phyloP scores from a whole-genome alignment of 148 eudicot species.

The Arctostaphylos glauca region DNA sequence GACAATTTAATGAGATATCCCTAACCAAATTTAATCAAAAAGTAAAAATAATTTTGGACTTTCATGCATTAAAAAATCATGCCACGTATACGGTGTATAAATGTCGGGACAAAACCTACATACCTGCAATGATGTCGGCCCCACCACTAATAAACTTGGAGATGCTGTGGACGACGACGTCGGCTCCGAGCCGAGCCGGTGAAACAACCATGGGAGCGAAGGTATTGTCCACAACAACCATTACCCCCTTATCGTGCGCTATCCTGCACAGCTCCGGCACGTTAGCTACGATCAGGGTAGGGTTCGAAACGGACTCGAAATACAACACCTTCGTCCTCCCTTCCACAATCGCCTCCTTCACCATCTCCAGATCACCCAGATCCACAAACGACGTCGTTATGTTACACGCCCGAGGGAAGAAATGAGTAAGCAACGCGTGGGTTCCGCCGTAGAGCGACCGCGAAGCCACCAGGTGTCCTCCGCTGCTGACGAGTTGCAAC shows the following conservation, averaged over 20 bases:
- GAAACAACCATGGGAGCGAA: constrained; percentile 89
- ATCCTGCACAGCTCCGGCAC: constrained; percentile 62
- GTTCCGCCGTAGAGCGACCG: constrained; percentile 82
- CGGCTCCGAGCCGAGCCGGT: constrained; percentile 89
- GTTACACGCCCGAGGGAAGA: constrained; percentile 65
- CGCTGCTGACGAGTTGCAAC: constrained; percentile 71
- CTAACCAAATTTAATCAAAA: too few species aligned
- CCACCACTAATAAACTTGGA: constrained; percentile 92
- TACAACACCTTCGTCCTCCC: constrained; percentile 73
- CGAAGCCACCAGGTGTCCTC: constrained; percentile 82
- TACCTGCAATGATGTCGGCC: constrained; percentile 94
- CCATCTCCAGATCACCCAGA: constrained; percentile 41
- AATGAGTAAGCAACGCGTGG: constrained; percentile 75
- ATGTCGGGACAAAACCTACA: not conserved
- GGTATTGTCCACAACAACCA: constrained; percentile 84
- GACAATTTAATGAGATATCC: too few species aligned
- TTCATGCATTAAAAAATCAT: constrained; percentile 1
- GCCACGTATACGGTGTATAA: constrained; percentile 26
- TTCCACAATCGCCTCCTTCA: constrained; percentile 46
- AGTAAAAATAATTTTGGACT: not conserved
- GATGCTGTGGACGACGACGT: constrained; percentile 88
- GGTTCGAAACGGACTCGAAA: constrained; percentile 83
- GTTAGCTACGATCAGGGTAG: constrained; percentile 77
- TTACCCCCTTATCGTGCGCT: constrained; percentile 67
- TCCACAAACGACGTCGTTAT: constrained; percentile 81